Percentiles rank a stretch among this genome's conserved stretches.
Conservation (phyloP, 805 yeast species). For the Hyphopichia homilentoma region DNA sequence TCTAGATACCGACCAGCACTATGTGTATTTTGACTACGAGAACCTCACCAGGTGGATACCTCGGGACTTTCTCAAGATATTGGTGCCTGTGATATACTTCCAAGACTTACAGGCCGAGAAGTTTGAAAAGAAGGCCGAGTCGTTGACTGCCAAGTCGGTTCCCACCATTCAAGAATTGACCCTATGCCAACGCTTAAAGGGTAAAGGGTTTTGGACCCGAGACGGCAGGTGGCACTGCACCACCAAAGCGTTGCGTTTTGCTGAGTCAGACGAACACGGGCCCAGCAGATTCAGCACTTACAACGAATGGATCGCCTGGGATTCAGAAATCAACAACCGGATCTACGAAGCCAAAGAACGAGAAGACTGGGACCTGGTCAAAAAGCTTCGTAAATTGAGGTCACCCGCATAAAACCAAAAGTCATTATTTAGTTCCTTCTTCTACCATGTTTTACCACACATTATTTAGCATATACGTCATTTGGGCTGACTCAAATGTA, state of each 20-base stretch:
- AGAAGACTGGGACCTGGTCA: conserved; percentile 4
- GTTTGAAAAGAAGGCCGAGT: conserved; percentile 4
- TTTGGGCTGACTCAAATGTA: no score
- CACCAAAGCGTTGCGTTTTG: conserved; percentile 5
- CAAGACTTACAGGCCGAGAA: conserved; percentile 11
- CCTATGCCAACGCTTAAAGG: conserved; percentile 9
- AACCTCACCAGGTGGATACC: conserved; percentile 17
- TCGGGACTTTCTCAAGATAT: conserved; percentile 10
- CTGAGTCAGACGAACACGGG: conserved; percentile 10
- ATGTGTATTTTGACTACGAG: conserved; percentile 11
- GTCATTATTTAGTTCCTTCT: no score
- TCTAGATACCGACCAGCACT: conserved; percentile 16
- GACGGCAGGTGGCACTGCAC: conserved; percentile 18
- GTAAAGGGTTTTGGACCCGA: conserved; percentile 15
- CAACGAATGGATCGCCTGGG: conserved; percentile 18
- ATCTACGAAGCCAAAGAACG: conserved; percentile 7
- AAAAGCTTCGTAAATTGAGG: background rate
- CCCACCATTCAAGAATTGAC: conserved; percentile 14
- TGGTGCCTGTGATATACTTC: conserved; percentile 17
- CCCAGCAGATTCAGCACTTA: conserved; percentile 11
- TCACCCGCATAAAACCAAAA: background rate
- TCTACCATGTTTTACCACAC: no score
- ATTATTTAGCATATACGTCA: no score
- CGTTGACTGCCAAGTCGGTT: conserved; percentile 11
- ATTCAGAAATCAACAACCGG: conserved; percentile 4